Percentiles rank a stretch among this genome's conserved stretches.
phyloP scores from a whole-genome alignment of 441 rosid genomes.

The Erysimum pusillum region DNA sequence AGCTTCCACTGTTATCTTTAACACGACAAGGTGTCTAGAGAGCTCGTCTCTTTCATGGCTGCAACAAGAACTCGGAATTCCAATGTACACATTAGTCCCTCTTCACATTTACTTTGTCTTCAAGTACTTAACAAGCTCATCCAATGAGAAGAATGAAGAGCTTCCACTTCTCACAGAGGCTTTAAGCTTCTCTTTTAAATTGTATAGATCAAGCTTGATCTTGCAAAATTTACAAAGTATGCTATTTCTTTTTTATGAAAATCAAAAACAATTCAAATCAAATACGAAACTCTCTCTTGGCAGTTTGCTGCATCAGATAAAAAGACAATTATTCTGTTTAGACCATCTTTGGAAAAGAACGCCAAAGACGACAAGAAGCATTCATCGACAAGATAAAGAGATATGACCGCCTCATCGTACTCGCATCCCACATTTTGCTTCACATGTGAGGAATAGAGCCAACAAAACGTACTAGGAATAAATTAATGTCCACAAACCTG shows the following conservation, averaged over 20 bases:
- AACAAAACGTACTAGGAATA: neutral
- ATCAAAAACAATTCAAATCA: neutral
- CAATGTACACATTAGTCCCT: constrained; percentile 49
- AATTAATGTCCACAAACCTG: constrained; percentile 3
- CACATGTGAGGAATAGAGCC: neutral
- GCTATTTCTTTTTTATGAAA: neutral
- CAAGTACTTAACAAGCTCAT: constrained; percentile 45
- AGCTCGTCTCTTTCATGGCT: constrained; percentile 25
- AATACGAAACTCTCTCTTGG: neutral
- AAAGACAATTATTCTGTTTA: neutral
- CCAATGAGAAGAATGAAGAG: constrained; percentile 21
- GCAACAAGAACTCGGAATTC: constrained; percentile 31
- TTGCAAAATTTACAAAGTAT: constrained; percentile 1
- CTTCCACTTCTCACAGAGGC: constrained; percentile 35
- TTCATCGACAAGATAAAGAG: constrained; percentile 17
- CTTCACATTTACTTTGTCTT: constrained; percentile 31
- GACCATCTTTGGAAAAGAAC: constrained; percentile 2
- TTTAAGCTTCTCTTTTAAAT: constrained; percentile 24
- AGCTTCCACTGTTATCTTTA: constrained; percentile 46
- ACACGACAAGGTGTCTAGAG: constrained; percentile 48
- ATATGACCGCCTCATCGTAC: neutral
- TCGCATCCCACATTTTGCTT: neutral
- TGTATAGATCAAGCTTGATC: neutral
- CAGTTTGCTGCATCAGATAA: constrained; percentile 10
- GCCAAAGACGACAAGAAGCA: neutral